Conservation (phyloP, 257 asterid species). For the Scutellaria baicalensis region DNA sequence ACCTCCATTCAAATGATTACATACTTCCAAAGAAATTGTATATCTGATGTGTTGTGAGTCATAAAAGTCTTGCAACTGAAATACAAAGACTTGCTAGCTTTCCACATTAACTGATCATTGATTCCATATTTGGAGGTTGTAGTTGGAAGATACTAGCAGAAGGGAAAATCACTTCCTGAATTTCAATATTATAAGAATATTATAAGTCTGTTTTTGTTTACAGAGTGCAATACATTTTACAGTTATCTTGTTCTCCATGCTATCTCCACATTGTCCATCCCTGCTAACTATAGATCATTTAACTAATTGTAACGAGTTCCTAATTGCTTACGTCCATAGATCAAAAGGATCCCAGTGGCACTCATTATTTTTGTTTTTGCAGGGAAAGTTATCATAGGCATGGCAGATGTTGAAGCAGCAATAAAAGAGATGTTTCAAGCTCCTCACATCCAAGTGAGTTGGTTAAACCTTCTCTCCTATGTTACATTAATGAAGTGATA, state of each 20-base stretch:
- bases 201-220: background rate
- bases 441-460: slow-evolving; percentile 91
- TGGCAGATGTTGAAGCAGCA: slow-evolving; percentile 79
- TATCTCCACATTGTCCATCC: background rate
- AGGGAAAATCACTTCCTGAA: background rate
- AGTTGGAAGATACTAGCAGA: background rate
- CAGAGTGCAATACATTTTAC: background rate
- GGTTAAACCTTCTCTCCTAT: background rate
- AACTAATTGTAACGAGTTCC: background rate
- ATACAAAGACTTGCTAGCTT: background rate
- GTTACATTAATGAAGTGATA: background rate
- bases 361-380: slow-evolving; percentile 19
- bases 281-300: background rate
- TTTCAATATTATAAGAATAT: background rate
- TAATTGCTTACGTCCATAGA: background rate
- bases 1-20: background rate
- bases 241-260: background rate
- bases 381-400: slow-evolving; percentile 59
- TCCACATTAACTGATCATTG: background rate
- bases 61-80: background rate
- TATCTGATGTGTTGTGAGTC: background rate
- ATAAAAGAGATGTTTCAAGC: slow-evolving; percentile 98
- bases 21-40: background rate
- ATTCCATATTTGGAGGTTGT: background rate
- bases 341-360: background rate